phyloP scores from a whole-genome alignment of 2,329 filamentous ascomycete genomes.

The Phialophora tarda region DNA sequence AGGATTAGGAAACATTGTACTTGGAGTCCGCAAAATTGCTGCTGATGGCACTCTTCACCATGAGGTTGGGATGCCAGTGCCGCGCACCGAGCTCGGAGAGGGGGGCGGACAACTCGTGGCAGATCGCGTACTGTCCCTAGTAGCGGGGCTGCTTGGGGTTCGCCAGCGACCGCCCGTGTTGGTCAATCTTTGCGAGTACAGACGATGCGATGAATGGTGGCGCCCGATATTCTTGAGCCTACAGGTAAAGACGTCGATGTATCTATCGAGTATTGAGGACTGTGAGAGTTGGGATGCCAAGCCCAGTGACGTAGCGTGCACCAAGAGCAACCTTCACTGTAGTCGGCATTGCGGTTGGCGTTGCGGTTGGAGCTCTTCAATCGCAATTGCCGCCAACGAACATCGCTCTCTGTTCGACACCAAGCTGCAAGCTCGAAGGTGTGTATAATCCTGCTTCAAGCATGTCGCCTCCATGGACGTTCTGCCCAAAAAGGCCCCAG shows the following conservation, averaged over 20 bases:
- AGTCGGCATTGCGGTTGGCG: background rate
- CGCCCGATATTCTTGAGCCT: background rate
- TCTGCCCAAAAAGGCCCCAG: background rate
- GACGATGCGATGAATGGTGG: background rate
- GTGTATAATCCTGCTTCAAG: background rate
- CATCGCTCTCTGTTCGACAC: background rate
- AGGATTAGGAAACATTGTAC: background rate
- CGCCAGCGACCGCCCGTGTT: background rate
- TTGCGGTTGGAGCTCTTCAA: background rate
- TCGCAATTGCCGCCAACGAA: background rate
- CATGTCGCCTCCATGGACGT: background rate
- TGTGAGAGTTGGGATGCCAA: background rate
- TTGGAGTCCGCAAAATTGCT: background rate
- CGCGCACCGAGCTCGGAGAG: background rate
- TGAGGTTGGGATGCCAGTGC: background rate
- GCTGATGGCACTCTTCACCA: background rate
- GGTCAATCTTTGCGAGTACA: background rate
- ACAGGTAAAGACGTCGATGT: background rate
- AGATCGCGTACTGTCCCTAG: background rate
- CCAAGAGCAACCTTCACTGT: background rate
- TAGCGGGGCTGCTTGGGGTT: background rate
- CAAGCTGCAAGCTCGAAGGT: background rate
- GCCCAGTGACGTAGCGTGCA: slow-evolving; percentile 1
- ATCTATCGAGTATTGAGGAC: background rate
- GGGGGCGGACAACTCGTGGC: background rate